These are phyloP conservation scores for Hyphopichia burtonii DNA, from an alignment of 1,139 yeast genomes.

Conservation along the genomic window DNA sequence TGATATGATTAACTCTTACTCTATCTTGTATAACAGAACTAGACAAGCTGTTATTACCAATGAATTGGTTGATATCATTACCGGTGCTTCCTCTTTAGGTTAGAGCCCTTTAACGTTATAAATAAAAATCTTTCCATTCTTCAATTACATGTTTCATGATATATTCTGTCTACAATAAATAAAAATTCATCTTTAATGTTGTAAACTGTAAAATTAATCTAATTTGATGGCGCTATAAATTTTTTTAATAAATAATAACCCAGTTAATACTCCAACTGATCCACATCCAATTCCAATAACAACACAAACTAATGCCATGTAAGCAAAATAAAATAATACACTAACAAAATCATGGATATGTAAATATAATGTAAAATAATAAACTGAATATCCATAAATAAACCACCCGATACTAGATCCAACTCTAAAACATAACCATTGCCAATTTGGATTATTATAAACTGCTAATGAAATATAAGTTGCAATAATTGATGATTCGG, in stretches of 20 bases:
- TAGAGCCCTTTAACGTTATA: conserved; percentile 29
- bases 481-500: conserved; percentile 74
- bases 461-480: conserved; percentile 60
- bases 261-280: conserved; percentile 66
- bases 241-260: conserved; percentile 56
- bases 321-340: conserved; percentile 64
- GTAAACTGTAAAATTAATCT: conserved; percentile 33
- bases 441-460: conserved; percentile 71
- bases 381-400: conserved; percentile 64
- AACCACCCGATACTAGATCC: conserved; percentile 76
- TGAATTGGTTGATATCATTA: conserved; percentile 98
- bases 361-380: conserved; percentile 58
- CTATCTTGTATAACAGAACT: conserved; percentile 98
- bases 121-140: conserved; percentile 1
- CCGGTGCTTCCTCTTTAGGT: conserved; percentile 99
- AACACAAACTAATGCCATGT: conserved; percentile 64
- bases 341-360: conserved; percentile 70
- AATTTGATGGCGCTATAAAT: conserved; percentile 59
- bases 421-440: conserved; percentile 76
- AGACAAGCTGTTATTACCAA: conserved; percentile 99
- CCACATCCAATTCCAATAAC: conserved; percentile 75
- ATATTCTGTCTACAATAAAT: conserved; percentile 3
- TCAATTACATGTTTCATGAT: conserved; percentile 7
- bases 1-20: conserved; percentile 94
- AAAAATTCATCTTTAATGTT: no score